These are phyloP conservation scores for Coprinellus aureogranulatus DNA, from an alignment of 768 basidiomycete species.

Conservation along the genomic window DNA sequence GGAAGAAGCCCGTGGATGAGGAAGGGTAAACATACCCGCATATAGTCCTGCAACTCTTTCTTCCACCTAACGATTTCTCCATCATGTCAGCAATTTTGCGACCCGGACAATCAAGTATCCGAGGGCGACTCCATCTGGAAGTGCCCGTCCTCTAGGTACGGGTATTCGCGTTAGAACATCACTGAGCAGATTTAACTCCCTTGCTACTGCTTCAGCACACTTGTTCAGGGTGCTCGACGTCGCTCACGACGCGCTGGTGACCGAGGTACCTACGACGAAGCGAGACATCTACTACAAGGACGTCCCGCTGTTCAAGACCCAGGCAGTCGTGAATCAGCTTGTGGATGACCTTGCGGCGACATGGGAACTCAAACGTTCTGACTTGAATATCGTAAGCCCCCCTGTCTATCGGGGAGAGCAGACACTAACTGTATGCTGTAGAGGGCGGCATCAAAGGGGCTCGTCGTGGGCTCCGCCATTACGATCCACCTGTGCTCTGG, in stretches of 20 bases:
- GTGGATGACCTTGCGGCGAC: slow-evolving; percentile 90
- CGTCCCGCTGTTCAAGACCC: slow-evolving; percentile 71
- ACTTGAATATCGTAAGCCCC: slow-evolving; percentile 70
- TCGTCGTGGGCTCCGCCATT: slow-evolving; percentile 70
- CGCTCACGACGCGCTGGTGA: slow-evolving; percentile 63
- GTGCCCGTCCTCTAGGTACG: slow-evolving; percentile 40
- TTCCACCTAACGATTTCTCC: no score
- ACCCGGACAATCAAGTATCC: slow-evolving; percentile 33
- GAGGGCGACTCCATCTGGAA: slow-evolving; percentile 33
- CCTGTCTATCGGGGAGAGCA: not conserved
- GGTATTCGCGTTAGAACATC: slow-evolving; percentile 6
- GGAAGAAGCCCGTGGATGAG: slow-evolving; percentile 12
- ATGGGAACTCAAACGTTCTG: slow-evolving; percentile 65
- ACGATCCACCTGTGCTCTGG: slow-evolving; percentile 57
- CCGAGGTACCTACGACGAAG: slow-evolving; percentile 60
- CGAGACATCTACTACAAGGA: slow-evolving; percentile 88
- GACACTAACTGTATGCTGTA: slow-evolving; percentile 27
- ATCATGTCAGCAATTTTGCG: slow-evolving; percentile 11
- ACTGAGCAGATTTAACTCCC: slow-evolving; percentile 5
- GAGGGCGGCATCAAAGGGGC: slow-evolving; percentile 89
- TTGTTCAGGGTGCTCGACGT: slow-evolving; percentile 64
- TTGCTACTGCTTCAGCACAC: slow-evolving; percentile 49
- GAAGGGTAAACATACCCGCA: no score
- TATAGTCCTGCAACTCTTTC: no score
- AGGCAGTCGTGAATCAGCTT: slow-evolving; percentile 83